phyloP scores from a whole-genome alignment of 2,329 filamentous ascomycete genomes.

The Phoma sp. region DNA sequence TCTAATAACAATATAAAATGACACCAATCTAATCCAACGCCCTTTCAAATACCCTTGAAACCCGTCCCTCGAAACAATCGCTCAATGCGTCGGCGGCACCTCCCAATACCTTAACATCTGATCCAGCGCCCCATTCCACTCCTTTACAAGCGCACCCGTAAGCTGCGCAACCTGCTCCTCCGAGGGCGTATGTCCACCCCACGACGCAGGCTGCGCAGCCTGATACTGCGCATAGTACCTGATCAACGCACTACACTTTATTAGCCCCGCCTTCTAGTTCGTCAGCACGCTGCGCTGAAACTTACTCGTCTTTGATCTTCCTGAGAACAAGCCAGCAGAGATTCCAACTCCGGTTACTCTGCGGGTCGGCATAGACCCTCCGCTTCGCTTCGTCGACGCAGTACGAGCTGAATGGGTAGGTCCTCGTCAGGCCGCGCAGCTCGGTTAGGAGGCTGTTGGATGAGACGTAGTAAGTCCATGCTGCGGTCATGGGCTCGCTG shows the following conservation, averaged over 20 bases:
- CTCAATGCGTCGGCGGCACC: slow-evolving; percentile 55
- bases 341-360: slow-evolving; percentile 77
- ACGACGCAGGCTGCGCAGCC: slow-evolving; percentile 71
- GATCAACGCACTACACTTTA: slow-evolving; percentile 63
- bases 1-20: too few species aligned
- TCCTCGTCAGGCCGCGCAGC: slow-evolving; percentile 70
- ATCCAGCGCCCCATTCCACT: slow-evolving; percentile 71
- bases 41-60: background rate
- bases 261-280: slow-evolving; percentile 15
- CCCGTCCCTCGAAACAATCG: too few species aligned
- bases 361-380: slow-evolving; percentile 69
- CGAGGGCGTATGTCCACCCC: slow-evolving; percentile 67
- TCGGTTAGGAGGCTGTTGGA: slow-evolving; percentile 74
- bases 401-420: slow-evolving; percentile 71
- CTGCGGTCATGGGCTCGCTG: slow-evolving; percentile 71
- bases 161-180: slow-evolving; percentile 66
- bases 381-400: slow-evolving; percentile 70
- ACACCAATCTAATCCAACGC: too few species aligned
- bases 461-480: slow-evolving; percentile 76
- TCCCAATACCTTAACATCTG: slow-evolving; percentile 76
- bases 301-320: slow-evolving; percentile 72
- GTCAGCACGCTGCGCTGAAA: slow-evolving; percentile 19
- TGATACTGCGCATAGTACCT: slow-evolving; percentile 67
- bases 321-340: slow-evolving; percentile 74
- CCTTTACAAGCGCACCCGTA: slow-evolving; percentile 67